Evolutionary conservation across 768 basidiomycete genomes (phyloP).

Genomic region (Kwoniella mangroviensis): DNA sequence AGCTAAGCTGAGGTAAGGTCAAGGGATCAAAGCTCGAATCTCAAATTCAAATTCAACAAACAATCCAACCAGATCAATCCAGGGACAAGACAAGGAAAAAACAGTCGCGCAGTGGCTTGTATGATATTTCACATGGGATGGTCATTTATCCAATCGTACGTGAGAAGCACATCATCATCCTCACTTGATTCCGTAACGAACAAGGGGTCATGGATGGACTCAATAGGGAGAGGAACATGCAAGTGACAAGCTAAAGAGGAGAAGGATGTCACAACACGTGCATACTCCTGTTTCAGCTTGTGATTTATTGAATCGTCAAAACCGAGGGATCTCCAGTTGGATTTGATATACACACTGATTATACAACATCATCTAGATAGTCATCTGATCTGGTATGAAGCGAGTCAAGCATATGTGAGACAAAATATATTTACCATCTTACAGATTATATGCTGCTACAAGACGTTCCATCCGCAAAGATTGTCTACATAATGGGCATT

Average conservation of each 20-base stretch:
- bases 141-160: neutral
- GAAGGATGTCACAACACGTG: neutral
- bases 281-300: neutral
- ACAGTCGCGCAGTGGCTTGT: conserved; percentile 15
- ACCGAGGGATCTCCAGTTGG: neutral
- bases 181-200: too few species aligned
- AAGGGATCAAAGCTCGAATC: neutral
- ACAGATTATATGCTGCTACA: conserved; percentile 54
- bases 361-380: conserved; percentile 1
- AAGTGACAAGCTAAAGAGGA: too few species aligned
- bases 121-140: conserved; percentile 10
- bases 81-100: neutral
- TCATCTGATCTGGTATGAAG: neutral
- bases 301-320: neutral
- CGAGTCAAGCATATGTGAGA: too few species aligned
- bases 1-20: neutral
- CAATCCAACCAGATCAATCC: neutral
- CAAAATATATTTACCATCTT: neutral
- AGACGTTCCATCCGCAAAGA: conserved; percentile 53
- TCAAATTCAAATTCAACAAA: neutral
- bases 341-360: neutral
- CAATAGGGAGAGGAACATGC: too few species aligned
- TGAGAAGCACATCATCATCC: neutral
- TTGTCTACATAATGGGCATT: conserved; percentile 58
- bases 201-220: too few species aligned